phyloP scores from a whole-genome alignment of 83 land plant species.

The Diphasiastrum complanatum region DNA sequence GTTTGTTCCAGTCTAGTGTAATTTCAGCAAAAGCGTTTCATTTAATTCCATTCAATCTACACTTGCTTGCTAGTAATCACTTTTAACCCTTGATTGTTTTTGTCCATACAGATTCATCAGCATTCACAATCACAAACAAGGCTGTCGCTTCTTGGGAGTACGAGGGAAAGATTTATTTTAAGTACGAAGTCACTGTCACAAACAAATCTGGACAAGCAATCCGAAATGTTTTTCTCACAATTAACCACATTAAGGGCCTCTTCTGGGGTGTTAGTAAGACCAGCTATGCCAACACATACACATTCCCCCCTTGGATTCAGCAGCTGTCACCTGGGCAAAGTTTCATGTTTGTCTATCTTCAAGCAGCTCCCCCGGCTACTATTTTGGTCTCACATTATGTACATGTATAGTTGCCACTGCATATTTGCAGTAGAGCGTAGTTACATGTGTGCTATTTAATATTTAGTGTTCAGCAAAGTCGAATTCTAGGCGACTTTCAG shows the following conservation, averaged over 20 bases:
- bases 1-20: not conserved
- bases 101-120: not conserved
- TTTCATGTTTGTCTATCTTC: conserved; percentile 66
- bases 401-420: no score
- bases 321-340: conserved; percentile 53
- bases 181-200: conserved; percentile 45
- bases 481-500: no score
- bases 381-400: conserved; percentile 45
- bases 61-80: not conserved
- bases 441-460: no score
- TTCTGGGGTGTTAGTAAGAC: conserved; percentile 55
- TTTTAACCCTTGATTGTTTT: not conserved
- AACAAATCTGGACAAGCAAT: conserved; percentile 53
- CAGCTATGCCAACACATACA: conserved; percentile 24
- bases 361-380: conserved; percentile 44
- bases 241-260: conserved; percentile 53
- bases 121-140: conserved; percentile 37
- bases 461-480: no score
- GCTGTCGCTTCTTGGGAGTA: conserved; percentile 46
- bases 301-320: conserved; percentile 54
- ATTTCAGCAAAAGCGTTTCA: no score
- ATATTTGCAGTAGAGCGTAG: no score
- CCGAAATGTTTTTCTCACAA: conserved; percentile 38
- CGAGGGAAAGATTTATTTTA: conserved; percentile 46
- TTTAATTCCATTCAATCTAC: not conserved